Percentiles rank a stretch among this genome's conserved stretches.
phyloP scores from a whole-genome alignment of 1,139 yeast genomes.

The Chernovozyma aurita region DNA sequence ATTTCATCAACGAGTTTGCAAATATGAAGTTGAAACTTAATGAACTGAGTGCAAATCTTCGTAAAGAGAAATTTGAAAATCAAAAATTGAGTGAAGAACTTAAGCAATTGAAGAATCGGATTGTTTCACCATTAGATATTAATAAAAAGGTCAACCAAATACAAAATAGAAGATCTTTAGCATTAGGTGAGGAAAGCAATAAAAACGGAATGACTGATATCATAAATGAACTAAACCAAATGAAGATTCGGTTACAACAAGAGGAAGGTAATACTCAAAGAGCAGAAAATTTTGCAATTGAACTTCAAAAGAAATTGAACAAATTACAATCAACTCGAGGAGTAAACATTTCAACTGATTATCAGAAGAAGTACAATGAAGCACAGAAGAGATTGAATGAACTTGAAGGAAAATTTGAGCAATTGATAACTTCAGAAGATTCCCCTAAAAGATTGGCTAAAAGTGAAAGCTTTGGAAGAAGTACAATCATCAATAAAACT shows the following conservation, averaged over 20 bases:
- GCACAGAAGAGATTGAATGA: slow-evolving; percentile 32
- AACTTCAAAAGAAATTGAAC: slow-evolving; percentile 43
- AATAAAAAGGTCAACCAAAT: slow-evolving; percentile 3
- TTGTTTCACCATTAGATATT: slow-evolving; percentile 15
- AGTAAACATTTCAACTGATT: slow-evolving; percentile 28
- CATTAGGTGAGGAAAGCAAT: slow-evolving; percentile 29
- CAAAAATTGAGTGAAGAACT: slow-evolving; percentile 54
- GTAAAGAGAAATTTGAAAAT: slow-evolving; percentile 53
- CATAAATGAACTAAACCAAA: slow-evolving; percentile 31
- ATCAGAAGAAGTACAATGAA: slow-evolving; percentile 34
- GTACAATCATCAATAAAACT: slow-evolving; percentile 25
- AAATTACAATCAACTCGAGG: slow-evolving; percentile 42
- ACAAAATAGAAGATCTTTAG: slow-evolving; percentile 25
- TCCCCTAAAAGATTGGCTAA: slow-evolving; percentile 17
- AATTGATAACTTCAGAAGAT: slow-evolving; percentile 18
- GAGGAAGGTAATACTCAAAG: slow-evolving; percentile 41
- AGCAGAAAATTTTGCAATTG: slow-evolving; percentile 45
- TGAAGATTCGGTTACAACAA: slow-evolving; percentile 34
- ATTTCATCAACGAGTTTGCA: slow-evolving; percentile 43
- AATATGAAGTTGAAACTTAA: slow-evolving; percentile 48
- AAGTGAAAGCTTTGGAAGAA: slow-evolving; percentile 39
- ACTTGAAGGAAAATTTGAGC: slow-evolving; percentile 29
- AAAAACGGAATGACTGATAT: slow-evolving; percentile 20
- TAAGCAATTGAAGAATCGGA: slow-evolving; percentile 46
- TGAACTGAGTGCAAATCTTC: slow-evolving; percentile 47